Conservation (phyloP, 805 yeast species). For the Starmerella vitae region DNA sequence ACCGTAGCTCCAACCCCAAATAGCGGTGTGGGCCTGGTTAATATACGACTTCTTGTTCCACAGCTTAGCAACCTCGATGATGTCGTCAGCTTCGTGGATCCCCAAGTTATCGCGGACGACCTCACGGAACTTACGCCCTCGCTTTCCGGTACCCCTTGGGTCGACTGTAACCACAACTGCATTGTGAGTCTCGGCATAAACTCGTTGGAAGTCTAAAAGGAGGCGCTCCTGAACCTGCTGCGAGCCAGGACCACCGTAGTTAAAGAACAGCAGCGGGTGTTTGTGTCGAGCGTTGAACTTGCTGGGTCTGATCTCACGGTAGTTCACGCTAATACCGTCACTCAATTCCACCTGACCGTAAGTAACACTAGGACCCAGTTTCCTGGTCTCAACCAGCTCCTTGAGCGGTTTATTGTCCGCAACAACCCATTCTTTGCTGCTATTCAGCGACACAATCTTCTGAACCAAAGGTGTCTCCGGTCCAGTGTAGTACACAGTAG, state of each 20-base stretch:
- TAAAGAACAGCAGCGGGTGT: slow-evolving; percentile 79
- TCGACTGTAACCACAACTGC: slow-evolving; percentile 90
- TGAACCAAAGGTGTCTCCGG: slow-evolving; percentile 62
- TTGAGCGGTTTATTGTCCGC: slow-evolving; percentile 24
- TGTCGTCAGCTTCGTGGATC: slow-evolving; percentile 69
- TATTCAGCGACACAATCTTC: slow-evolving; percentile 43
- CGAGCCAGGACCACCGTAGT: slow-evolving; percentile 93
- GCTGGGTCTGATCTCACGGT: slow-evolving; percentile 65
- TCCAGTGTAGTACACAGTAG: slow-evolving; percentile 65
- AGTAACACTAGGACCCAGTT: slow-evolving; percentile 33
- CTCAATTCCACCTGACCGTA: slow-evolving; percentile 36
- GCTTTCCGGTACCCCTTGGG: slow-evolving; percentile 92
- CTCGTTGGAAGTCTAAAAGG: slow-evolving; percentile 53
- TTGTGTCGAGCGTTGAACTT: slow-evolving; percentile 44
- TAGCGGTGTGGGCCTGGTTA: slow-evolving; percentile 53
- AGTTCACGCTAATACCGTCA: slow-evolving; percentile 35
- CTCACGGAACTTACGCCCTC: slow-evolving; percentile 64
- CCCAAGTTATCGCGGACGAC: slow-evolving; percentile 75
- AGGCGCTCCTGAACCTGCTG: slow-evolving; percentile 61
- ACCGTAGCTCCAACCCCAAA: slow-evolving; percentile 99
- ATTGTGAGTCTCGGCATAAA: slow-evolving; percentile 60
- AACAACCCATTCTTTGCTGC: slow-evolving; percentile 24
- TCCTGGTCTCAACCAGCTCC: slow-evolving; percentile 19
- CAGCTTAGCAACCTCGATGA: slow-evolving; percentile 64
- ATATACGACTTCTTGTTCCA: slow-evolving; percentile 56